phyloP scores from a whole-genome alignment of 805 yeast species.

The Starmerella floricola region DNA sequence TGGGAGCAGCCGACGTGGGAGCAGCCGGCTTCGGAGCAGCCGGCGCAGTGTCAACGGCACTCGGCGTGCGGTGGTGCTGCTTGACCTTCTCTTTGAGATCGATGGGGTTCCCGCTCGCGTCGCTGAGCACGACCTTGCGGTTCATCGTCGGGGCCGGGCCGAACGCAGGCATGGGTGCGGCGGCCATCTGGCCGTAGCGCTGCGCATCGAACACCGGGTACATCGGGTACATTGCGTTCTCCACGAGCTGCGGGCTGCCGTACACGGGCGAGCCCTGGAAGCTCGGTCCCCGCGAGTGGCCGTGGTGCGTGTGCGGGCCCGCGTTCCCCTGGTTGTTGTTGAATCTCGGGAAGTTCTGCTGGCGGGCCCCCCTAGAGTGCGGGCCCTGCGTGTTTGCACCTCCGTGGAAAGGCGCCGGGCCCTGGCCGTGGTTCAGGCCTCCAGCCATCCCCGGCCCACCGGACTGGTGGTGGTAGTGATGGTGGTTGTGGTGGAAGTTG shows the following conservation, averaged over 20 bases:
- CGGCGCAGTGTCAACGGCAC: no score
- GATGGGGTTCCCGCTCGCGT: slow-evolving; percentile 13
- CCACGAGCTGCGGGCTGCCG: neutral
- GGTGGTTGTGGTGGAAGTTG: slow-evolving; percentile 1
- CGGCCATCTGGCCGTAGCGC: neutral
- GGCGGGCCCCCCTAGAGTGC: neutral
- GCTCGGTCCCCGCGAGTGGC: slow-evolving; percentile 7
- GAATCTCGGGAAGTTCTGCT: slow-evolving; percentile 1
- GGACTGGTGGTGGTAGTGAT: neutral
- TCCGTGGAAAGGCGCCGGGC: no score
- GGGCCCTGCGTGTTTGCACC: neutral
- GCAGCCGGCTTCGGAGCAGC: slow-evolving; percentile 1
- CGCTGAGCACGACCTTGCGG: slow-evolving; percentile 11
- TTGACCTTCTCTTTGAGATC: slow-evolving; percentile 4
- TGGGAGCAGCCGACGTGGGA: slow-evolving; percentile 1
- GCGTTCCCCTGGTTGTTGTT: neutral
- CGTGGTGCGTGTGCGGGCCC: slow-evolving; percentile 3
- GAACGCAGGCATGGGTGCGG: slow-evolving; percentile 1
- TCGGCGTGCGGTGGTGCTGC: neutral
- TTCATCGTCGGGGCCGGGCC: no score
- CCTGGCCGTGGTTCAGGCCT: no score
- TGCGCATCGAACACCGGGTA: neutral
- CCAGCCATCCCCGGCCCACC: no score
- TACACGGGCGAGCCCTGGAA: slow-evolving; percentile 1
- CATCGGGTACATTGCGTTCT: neutral